Conservation (phyloP, 2,329 filamentous ascomycete genomes). For the Chaetoscypha palmicola region DNA sequence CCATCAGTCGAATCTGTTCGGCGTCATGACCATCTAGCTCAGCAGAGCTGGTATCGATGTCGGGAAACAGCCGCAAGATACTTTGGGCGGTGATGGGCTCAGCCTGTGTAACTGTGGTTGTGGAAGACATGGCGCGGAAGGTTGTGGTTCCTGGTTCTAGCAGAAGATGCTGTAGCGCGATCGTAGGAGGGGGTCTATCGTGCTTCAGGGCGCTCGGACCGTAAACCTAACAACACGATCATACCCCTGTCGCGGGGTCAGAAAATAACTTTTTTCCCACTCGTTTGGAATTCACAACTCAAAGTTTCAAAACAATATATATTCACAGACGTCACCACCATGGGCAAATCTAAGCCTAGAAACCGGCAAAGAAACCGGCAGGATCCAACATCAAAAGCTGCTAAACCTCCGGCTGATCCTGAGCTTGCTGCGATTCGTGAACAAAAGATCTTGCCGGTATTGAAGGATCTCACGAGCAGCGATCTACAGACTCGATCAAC, state of each 20-base stretch:
- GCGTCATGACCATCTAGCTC: conserved; percentile 89
- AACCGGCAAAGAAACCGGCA: conserved; percentile 44
- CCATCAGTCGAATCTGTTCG: conserved; percentile 97
- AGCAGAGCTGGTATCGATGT: conserved; percentile 62
- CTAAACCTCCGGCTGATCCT: conserved; percentile 56
- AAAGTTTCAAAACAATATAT: background rate
- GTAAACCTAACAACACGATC: too few relatives aligned
- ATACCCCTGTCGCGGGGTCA: too few relatives aligned
- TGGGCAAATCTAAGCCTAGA: conserved; percentile 53
- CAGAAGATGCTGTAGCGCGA: too few relatives aligned
- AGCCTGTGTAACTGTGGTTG: conserved; percentile 41
- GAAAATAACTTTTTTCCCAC: too few relatives aligned
- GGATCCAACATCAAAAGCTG: conserved; percentile 49
- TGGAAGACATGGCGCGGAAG: conserved; percentile 30
- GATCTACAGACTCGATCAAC: conserved; percentile 52
- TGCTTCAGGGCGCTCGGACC: too few relatives aligned
- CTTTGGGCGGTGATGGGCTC: conserved; percentile 75
- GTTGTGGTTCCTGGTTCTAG: conserved; percentile 2
- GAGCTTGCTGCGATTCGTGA: conserved; percentile 57
- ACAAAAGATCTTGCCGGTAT: conserved; percentile 54
- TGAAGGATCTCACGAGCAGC: conserved; percentile 52
- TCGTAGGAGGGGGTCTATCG: too few relatives aligned
- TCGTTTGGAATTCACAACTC: too few relatives aligned
- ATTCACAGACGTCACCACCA: conserved; percentile 26
- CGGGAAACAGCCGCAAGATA: conserved; percentile 82